A percentile compares a stretch with the other conserved stretches of the same genome.
phyloP scores from a whole-genome alignment of 1,139 yeast genomes.

The Diutina neorugosa region DNA sequence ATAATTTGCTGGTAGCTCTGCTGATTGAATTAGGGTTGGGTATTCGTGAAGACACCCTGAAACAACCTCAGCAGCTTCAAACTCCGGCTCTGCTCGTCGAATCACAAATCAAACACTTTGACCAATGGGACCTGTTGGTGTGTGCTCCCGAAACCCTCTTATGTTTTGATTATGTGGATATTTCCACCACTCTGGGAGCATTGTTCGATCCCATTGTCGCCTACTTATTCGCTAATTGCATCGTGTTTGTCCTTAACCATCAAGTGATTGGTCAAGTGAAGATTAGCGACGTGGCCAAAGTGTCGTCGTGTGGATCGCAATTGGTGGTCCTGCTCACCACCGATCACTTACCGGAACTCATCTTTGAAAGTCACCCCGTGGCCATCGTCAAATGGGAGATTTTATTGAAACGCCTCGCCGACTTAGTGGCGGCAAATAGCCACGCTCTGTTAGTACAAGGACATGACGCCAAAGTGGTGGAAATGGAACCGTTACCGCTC shows the following conservation, averaged over 20 bases:
- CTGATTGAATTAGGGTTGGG: slow-evolving; percentile 1
- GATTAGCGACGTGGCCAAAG: neutral
- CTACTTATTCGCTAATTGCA: neutral
- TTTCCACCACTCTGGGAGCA: neutral
- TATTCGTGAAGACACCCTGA: neutral
- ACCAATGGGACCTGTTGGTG: neutral
- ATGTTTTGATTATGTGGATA: neutral
- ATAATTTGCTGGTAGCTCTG: neutral
- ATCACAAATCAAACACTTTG: neutral
- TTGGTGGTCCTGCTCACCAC: neutral
- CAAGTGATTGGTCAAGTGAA: slow-evolving; percentile 2
- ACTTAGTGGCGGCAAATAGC: neutral
- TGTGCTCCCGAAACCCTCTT: neutral
- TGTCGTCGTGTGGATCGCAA: neutral
- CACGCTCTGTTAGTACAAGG: neutral
- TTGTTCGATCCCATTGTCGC: slow-evolving; percentile 1
- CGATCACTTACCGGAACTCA: neutral
- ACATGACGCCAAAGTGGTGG: neutral
- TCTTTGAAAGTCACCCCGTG: slow-evolving; percentile 1
- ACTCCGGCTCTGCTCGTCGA: neutral
- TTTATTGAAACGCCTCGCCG: neutral
- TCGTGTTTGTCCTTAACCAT: neutral
- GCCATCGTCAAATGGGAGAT: slow-evolving; percentile 4
- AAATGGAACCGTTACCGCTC: neutral
- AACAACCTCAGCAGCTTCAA: too few relatives aligned